Evolutionary conservation across 2,329 filamentous ascomycete species (phyloP), one percentile per base, ranked within the genome.

Genomic region (Dothideomycetes sp.): DNA sequence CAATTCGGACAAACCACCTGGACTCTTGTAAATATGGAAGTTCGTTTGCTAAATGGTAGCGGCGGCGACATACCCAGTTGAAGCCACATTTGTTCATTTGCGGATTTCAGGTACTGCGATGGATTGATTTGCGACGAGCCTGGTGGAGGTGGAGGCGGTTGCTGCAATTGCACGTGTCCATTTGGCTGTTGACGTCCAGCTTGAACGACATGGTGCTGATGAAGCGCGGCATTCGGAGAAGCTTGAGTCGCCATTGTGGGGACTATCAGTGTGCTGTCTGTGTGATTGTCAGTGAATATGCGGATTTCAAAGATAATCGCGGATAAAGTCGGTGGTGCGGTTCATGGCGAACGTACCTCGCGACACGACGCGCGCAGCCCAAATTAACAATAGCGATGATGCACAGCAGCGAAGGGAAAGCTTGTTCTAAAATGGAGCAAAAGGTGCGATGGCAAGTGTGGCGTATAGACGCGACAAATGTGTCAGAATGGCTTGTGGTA

Each of bases 81-180:
- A 56, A 94, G 73, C 89, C 89, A 96, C 40, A 94, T 79, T 36
- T 74, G 72, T 64, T 96, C 89, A 54, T 94, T 96, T 55, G 89
- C 74, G 5, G 76, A 69, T 4, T 77, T 72, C 38, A 94, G 76
- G 56, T 85, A 81, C 52, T 88, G 82, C 22, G 22, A 27, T 12
- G 22, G 22, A 27, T 12, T 12, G 12, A n/a, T n/a, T n/a, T n/a
- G n/a, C n/a, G n/a, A n/a, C 50, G 82, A 77, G 16, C 83, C 73
- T 36, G 74, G 70, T 48, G 73, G 68, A 50, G 77, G 72, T 52
- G 73, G 75, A 41, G 67, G 70, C 47, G 57, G 59, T 17, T 43
- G 49, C 40, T 42, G 58, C 51, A 47, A 47, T 39, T 50, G 54
- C 41, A 54, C 50, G 45, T 64, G 61, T 43, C 53, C 74, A 60